Conservation (phyloP, 2,329 filamentous ascomycete genomes). For the Colletotrichum zoysiae region DNA sequence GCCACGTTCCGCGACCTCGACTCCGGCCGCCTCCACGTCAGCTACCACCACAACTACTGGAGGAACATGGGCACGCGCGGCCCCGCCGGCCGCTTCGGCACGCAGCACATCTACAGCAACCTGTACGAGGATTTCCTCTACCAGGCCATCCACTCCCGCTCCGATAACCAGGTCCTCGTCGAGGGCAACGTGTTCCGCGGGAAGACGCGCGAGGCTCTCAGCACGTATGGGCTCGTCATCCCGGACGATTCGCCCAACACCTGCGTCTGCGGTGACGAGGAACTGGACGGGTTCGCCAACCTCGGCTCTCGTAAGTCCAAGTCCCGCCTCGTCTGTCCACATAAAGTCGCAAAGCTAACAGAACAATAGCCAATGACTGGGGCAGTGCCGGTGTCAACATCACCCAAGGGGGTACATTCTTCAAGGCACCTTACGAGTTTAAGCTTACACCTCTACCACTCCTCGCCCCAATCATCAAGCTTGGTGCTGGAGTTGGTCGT, state of each 20-base stretch:
- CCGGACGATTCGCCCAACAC: constrained; percentile 67
- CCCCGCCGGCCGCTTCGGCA: constrained; percentile 62
- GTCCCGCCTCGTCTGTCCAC: background rate
- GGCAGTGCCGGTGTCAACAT: constrained; percentile 63
- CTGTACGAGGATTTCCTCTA: constrained; percentile 61
- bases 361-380: constrained; percentile 58
- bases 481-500: constrained; percentile 61
- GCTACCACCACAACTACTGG: constrained; percentile 65
- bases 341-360: constrained; percentile 46
- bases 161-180: constrained; percentile 62
- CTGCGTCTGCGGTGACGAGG: constrained; percentile 63
- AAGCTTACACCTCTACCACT: constrained; percentile 59
- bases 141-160: constrained; percentile 62
- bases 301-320: constrained; percentile 61
- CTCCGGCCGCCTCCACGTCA: constrained; percentile 59
- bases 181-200: constrained; percentile 63
- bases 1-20: constrained; percentile 55
- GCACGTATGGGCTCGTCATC: constrained; percentile 67
- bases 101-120: constrained; percentile 64
- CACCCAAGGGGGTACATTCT: constrained; percentile 63
- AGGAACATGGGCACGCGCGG: constrained; percentile 59
- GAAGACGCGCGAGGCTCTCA: constrained; percentile 62
- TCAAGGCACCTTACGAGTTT: constrained; percentile 61
- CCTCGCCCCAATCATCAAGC: constrained; percentile 57
- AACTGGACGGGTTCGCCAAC: constrained; percentile 67